Evolutionary conservation across 208 protist genomes (phyloP), one percentile per base, ranked within the genome.

Genomic region (Wallacemonas rigidus): DNA sequence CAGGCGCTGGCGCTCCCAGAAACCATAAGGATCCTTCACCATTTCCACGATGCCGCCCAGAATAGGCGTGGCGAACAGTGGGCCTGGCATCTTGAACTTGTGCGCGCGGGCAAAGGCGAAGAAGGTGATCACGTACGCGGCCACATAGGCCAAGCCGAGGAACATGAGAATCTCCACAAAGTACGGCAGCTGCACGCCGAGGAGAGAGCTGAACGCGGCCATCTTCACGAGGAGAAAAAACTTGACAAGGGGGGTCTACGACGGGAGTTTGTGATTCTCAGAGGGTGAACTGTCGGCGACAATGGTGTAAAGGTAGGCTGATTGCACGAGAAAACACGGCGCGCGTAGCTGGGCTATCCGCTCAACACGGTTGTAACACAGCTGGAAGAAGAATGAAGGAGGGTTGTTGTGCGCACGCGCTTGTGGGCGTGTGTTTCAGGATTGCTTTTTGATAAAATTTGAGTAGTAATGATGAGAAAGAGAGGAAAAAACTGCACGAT

Each of bases 1-100:
- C 51, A 74, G 80, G 69, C 88, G 85, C 77, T 93, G 90, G 43
- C 80, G 82, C 75, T 95, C 87, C 90, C 90, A 95, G 77, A 95
- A 93, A 14, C 40, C 69, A 74, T 86, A 95, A 39, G 86, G 90
- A 56, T 95, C 87, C 72, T 79, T 83, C 62, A 93, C 91, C 90
- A 95, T 93, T 11, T 82, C 75, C 39, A 90, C 68, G 12, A 93
- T 68, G n/a, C 90, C 88, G 38, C 89, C 87, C 9, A 95, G 5
- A 48, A 95, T 36, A 1, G 89, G 89, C 7, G 77, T 81, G 15
- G 86, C 80, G 51, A 90, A 85, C 26, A 77, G 77, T 1, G 87
- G 87, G 26, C 89, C 87, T 35, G 85, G 75, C 36, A 92, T 88
- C 73, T 84, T 83, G 61, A 91, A 91, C 77, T 88, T 87, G 80